Evolutionary conservation across 768 basidiomycete species (phyloP), one percentile per base, ranked within the genome.

Genomic region (Suillus luteus): DNA sequence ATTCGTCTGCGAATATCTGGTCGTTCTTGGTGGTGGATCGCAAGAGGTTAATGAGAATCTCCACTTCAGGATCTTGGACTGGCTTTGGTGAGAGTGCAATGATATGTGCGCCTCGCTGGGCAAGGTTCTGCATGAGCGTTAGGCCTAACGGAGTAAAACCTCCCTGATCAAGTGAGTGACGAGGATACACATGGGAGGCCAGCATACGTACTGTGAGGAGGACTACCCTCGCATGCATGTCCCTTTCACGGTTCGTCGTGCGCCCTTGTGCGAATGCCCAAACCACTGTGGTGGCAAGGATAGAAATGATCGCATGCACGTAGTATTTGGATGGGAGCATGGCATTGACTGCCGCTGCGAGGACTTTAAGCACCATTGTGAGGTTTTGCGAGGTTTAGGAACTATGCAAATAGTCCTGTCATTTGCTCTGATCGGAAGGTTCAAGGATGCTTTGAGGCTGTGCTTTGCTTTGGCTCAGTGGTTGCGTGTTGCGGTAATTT

Each of bases 1-100:
- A 93, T 61, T 90, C 79, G 64, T 95, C 93, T 14, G 90, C 91
- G 71, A 79, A 95, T 61, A 96, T 86, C 60, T 89, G 78, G 66
- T 92, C 86, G 76, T 95, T 95, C 52, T 83, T 82, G 19, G 87
- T 88, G 90, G 87, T 83, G 0, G 82, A 80, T 52, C 91, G 87
- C 33, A 95, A 74, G 60, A 93, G 82, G 10, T 84, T 78, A 63
- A 94, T 75, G 52, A 93, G 79, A 52, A 88, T 80, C n/a, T 83
- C 76, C 2, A 88, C 81, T 31, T 83, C 73, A 9, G 79, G 75
- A 11, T 70, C 69, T 37, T 83, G 72, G 24, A 90, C 78, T 1
- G 87, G 82, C 49, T 86, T 80, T 0, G 85, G 81, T 0, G 89
- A 83, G 24, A 95, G 84, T 0, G 89, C 89, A 51, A 95, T 90